These are phyloP conservation scores for Erodium chrysanthum DNA, from an alignment of 441 rosid genomes.

Conservation along the genomic window DNA sequence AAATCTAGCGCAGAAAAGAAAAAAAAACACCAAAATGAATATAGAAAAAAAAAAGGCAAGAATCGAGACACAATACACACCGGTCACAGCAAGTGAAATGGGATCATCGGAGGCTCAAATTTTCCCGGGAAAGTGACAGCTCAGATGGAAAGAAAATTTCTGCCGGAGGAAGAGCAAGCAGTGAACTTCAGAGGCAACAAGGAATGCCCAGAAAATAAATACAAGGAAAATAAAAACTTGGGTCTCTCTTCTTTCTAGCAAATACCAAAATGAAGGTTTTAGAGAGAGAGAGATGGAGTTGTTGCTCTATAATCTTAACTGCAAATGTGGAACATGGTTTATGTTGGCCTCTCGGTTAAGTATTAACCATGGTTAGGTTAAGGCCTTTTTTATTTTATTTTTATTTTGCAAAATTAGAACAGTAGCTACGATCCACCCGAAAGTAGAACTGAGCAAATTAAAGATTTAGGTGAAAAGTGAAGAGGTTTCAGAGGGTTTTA, in stretches of 20 bases:
- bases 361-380: not conserved
- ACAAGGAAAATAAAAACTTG: not conserved
- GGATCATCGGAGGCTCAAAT: conserved; percentile 20
- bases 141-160: not conserved
- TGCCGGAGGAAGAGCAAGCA: not conserved
- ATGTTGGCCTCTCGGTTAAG: not conserved
- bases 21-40: conserved; percentile 14
- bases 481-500: not conserved
- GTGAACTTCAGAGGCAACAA: not conserved
- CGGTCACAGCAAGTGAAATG: conserved; percentile 25
- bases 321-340: not conserved
- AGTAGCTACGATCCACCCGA: not conserved
- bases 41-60: conserved; percentile 12
- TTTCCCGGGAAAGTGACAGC: not conserved
- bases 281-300: not conserved
- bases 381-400: no score
- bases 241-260: no score
- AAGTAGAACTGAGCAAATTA: not conserved
- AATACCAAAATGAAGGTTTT: not conserved
- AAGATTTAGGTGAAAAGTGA: not conserved
- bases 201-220: not conserved
- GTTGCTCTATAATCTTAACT: not conserved
- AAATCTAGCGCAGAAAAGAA: not conserved
- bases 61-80: conserved; percentile 30
- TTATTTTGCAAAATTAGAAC: no score